Evolutionary conservation across 768 basidiomycete species (phyloP), one percentile per base, ranked within the genome.

Genomic region (Dioszegia aurantiaca): DNA sequence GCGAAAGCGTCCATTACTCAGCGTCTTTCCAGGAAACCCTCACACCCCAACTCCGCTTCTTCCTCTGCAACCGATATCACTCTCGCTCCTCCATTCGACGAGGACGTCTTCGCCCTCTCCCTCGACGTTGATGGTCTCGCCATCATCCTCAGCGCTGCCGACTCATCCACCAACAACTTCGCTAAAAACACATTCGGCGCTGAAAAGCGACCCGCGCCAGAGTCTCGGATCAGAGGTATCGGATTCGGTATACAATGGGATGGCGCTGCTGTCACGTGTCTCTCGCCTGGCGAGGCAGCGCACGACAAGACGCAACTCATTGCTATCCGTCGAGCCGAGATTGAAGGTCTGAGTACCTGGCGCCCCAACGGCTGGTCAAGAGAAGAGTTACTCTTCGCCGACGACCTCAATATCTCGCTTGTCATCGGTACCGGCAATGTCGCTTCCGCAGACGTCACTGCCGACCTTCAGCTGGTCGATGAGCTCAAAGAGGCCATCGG

Each of bases 171-270:
- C 42, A 70, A 73, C 51, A 52, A 62, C 5, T 37, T 59, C 21
- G 69, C 71, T 31, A 58, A 64, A 3, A 70, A 73, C 41, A 64
- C 69, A 5, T 73, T 70, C 40, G 71, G 71, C 21, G 62, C 55
- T n/a, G 33, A 6, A 6, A 33, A 73, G 70, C 44, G 10, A 46
- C 19, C 47, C 24, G 19, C 64, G 56, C 33, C 33, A 1, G 67
- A 59, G 42, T 68, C 61, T 16, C 57, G 60, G 27, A 56, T 73
- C 19, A 61, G 65, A 1, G 71, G 71, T 9, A 33, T 73, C 21
- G 69, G 59, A 0, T 62, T 65, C 19, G 24, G 55, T 3, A 9
- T 63, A 0, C 27, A 42, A 11, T 73, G 68, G 64, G 41, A 59
- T 17, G 58, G 31, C 23, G 57, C 68, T 21, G 59, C 58, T 14